Percentiles rank a stretch among this genome's conserved stretches.
phyloP scores from a whole-genome alignment of 495 filamentous ascomycete species.

The Usnea hakonensis region DNA sequence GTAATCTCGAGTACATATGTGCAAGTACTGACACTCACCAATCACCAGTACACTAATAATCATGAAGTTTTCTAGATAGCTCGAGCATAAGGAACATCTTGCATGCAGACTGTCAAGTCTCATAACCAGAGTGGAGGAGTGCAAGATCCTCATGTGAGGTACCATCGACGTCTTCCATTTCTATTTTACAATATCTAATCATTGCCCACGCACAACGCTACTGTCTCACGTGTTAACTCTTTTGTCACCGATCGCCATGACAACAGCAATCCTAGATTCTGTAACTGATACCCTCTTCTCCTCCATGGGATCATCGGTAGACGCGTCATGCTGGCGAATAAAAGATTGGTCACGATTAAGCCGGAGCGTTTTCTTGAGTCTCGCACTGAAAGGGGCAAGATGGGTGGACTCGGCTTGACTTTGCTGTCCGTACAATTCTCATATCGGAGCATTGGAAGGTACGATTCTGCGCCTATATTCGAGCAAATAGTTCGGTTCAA shows the following conservation, averaged over 20 bases:
- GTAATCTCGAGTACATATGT: too few relatives aligned
- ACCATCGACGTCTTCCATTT: background rate
- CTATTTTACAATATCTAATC: background rate
- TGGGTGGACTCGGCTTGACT: slow-evolving; percentile 89
- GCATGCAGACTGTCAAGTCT: background rate
- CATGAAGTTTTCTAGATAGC: too few relatives aligned
- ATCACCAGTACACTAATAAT: too few relatives aligned
- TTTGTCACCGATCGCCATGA: slow-evolving; percentile 37
- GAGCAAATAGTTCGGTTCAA: background rate
- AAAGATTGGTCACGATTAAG: slow-evolving; percentile 75
- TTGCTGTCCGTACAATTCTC: slow-evolving; percentile 58
- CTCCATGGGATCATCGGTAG: slow-evolving; percentile 44
- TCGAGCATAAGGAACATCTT: background rate
- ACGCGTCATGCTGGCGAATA: slow-evolving; percentile 51
- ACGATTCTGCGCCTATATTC: background rate
- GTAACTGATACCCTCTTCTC: slow-evolving; percentile 44
- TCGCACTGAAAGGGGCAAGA: slow-evolving; percentile 62
- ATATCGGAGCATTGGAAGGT: background rate
- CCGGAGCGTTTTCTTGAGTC: slow-evolving; percentile 83
- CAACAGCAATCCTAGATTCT: slow-evolving; percentile 46
- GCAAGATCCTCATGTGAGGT: background rate
- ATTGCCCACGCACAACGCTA: background rate
- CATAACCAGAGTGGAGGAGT: background rate
- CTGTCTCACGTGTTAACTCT: background rate
- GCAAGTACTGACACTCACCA: too few relatives aligned